These are phyloP conservation scores for Fragilariopsis cylindrus DNA, from an alignment of 108 stramenopile genomes.

Conservation along the genomic window DNA sequence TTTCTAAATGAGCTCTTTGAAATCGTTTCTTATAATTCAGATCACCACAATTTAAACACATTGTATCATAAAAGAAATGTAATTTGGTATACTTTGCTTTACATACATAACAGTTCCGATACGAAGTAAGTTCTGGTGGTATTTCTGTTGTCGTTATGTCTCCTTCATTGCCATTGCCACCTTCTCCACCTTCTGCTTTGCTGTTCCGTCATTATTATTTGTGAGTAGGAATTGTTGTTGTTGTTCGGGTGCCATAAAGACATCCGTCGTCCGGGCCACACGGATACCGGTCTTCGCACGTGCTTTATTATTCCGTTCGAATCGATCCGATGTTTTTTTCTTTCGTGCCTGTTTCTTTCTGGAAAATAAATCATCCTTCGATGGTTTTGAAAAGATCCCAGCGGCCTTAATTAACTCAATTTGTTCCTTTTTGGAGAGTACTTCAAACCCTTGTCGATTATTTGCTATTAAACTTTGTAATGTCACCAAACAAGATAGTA, in stretches of 20 bases:
- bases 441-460: too few species aligned
- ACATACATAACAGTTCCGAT: constrained; percentile 65
- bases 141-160: too few species aligned
- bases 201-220: background rate
- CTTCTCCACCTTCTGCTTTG: background rate
- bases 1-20: constrained; percentile 48
- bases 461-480: too few species aligned
- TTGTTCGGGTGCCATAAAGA: too few species aligned
- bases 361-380: too few species aligned
- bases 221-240: background rate
- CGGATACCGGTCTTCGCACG: background rate
- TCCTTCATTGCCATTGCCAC: too few species aligned
- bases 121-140: background rate
- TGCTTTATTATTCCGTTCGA: background rate
- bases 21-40: constrained; percentile 59
- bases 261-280: background rate
- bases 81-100: constrained; percentile 53
- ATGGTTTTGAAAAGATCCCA: too few species aligned
- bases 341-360: constrained; percentile 3
- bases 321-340: background rate
- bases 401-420: too few species aligned
- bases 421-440: too few species aligned
- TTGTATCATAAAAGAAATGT: constrained; percentile 71
- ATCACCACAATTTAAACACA: constrained; percentile 61
- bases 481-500: too few species aligned